Conservation (phyloP, 176 grass and related monocot species). For the Ampelocalamus luodianensis region DNA sequence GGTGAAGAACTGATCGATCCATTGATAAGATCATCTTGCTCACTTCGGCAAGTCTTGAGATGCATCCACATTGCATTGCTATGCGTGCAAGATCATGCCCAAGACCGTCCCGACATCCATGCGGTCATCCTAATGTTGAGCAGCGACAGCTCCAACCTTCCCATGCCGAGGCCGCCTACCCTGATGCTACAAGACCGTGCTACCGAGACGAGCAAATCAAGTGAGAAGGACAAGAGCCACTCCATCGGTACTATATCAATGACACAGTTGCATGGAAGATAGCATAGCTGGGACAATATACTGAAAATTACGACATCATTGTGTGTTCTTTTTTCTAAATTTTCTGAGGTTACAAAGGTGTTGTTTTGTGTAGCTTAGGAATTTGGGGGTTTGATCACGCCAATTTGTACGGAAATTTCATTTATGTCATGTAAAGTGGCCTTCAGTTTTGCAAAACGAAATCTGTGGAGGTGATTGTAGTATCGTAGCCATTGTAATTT, state of each 20-base stretch:
- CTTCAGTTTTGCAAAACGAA: not conserved
- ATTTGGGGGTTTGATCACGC: not conserved
- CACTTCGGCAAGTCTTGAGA: constrained; percentile 49
- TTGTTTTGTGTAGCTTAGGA: constrained; percentile 33
- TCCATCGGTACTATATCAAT: constrained; percentile 50
- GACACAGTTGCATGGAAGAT: constrained; percentile 69
- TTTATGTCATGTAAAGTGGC: constrained; percentile 30
- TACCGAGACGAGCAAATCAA: constrained; percentile 40
- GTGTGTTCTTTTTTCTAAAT: not conserved
- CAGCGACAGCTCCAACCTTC: constrained; percentile 42
- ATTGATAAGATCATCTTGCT: constrained; percentile 48
- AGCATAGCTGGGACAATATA: constrained; percentile 27
- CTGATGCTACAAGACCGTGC: constrained; percentile 51
- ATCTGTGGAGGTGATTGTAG: not conserved
- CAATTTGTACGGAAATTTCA: not conserved
- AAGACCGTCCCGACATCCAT: constrained; percentile 68
- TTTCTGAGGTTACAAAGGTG: constrained; percentile 11
- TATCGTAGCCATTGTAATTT: not conserved
- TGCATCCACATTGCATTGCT: constrained; percentile 71
- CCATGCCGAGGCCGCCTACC: constrained; percentile 65
- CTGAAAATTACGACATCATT: constrained; percentile 2
- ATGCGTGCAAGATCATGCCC: constrained; percentile 81
- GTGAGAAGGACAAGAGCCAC: constrained; percentile 51
- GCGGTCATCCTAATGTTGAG: constrained; percentile 68
- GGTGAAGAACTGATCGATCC: constrained; percentile 70